These are phyloP conservation scores for Cyclospora cayetanensis DNA, from an alignment of 169 alveolate species.

Conservation along the genomic window DNA sequence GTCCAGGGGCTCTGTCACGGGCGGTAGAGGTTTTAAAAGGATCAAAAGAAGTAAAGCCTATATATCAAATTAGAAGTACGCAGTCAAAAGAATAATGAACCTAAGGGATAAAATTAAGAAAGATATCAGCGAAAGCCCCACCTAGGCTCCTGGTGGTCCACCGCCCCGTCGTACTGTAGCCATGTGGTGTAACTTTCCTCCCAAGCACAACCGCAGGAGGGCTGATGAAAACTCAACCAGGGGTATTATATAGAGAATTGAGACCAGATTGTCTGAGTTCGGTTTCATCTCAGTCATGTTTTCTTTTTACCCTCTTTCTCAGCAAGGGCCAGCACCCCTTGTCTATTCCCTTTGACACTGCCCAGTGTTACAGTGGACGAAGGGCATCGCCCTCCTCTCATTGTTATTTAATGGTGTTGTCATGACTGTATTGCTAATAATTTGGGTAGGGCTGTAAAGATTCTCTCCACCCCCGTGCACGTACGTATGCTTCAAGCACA, in stretches of 20 bases:
- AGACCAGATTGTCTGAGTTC: not conserved
- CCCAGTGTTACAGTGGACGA: too few species aligned
- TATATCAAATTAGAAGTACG: not conserved
- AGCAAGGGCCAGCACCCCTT: too few species aligned
- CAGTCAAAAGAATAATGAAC: not conserved
- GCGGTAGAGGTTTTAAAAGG: not conserved
- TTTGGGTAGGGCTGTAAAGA: not conserved
- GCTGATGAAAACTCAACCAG: not conserved
- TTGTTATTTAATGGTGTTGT: not conserved
- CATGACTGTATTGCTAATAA: not conserved
- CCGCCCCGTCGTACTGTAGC: not conserved
- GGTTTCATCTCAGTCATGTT: not conserved
- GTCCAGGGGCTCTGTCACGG: too few species aligned
- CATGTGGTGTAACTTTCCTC: too few species aligned
- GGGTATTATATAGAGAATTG: not conserved
- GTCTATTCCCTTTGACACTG: too few species aligned
- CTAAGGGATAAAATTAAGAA: not conserved
- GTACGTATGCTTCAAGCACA: too few species aligned
- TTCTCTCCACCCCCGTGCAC: too few species aligned
- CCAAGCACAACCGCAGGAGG: not conserved
- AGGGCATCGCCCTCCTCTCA: too few species aligned
- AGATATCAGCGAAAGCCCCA: not conserved
- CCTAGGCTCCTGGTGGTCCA: not conserved
- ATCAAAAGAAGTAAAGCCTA: not conserved
- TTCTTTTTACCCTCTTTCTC: not conserved